Evolutionary conservation across 306 rosid species (phyloP), one percentile per base, ranked within the genome.

Genomic region (Herpetospermum pedunculosum): DNA sequence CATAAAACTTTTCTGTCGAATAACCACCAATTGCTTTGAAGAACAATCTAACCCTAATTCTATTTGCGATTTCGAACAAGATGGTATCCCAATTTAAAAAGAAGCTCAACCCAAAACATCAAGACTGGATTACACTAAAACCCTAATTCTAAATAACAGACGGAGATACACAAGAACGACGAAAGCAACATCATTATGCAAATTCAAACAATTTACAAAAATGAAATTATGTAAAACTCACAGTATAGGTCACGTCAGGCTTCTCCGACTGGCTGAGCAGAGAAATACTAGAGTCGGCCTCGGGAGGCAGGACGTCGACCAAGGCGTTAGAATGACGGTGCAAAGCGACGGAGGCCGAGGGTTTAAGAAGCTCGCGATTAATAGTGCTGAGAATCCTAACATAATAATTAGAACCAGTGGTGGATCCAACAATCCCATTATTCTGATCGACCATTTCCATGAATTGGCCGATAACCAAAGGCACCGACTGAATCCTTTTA

Each of bases 261-360:
- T 95, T 95, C 88, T 95, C 99, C 0, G 99, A 95, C 84, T 95
- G 99, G 75, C 99, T 95, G 11, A 95, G 96, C 0, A 95, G 92
- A 1, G 99, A 95, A 62, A 95, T 95, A 19, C 99, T 95, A 1
- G 99, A 95, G 23, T 95, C 99, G 2, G 99, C 99, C 81, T 95
- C 99, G 1, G 99, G 99, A 4, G 99, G 99, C 49, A 95, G 85
- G 38, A 95, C 99, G 21, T 95, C 99, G 32, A 95, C 99, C 1
- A 95, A 97, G 0, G 99, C 99, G 49, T 95, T 95, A 14, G 99
- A 95, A 76, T 95, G 99, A 8, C 99, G 97, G 77, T 95, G 99
- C 63, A 95, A 83, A 0, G 99, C 99, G 14, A 91, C 99, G 5
- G 97, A 91, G 0, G 99, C 97, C 1, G 99, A 88, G 26, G 99